Percentiles rank a stretch among this genome's conserved stretches.
phyloP scores from a whole-genome alignment of 1,284 basidiomycete genomes.

The Ustilago shanxiensis region DNA sequence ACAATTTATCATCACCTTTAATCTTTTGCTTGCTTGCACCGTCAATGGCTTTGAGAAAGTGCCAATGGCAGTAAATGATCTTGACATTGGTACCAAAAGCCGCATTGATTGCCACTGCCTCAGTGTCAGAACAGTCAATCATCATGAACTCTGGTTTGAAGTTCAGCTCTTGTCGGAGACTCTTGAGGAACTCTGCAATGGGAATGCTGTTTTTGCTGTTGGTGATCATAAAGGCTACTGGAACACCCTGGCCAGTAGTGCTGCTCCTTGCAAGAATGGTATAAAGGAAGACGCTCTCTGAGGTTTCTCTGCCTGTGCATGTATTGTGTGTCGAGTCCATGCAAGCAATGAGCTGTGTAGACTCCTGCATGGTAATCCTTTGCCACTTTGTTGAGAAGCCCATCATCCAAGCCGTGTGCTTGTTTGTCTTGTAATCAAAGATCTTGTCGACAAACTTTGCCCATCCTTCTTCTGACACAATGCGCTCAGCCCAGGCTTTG shows the following conservation, averaged over 20 bases:
- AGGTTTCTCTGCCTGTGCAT: background rate
- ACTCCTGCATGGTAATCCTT: background rate
- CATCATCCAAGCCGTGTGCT: background rate
- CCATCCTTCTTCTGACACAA: background rate
- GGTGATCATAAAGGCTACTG: background rate
- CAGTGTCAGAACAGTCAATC: background rate
- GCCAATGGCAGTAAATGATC: conserved; percentile 4
- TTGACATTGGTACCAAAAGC: background rate
- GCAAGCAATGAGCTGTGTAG: background rate
- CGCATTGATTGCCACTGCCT: background rate
- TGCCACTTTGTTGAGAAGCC: background rate
- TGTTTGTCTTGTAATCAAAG: background rate
- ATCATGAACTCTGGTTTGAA: background rate
- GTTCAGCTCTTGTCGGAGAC: background rate
- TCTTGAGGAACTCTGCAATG: background rate
- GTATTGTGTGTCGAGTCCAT: conserved; percentile 1
- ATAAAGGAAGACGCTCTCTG: background rate
- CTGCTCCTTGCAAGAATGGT: background rate
- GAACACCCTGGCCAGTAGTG: background rate
- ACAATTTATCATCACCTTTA: background rate
- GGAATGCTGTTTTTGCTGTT: background rate
- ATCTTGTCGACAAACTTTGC: background rate
- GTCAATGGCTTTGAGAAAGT: background rate
- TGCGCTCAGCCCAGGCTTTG: background rate
- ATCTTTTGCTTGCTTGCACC: background rate